Evolutionary conservation across 345 rosid species (phyloP).

Genomic region (Hypericum perforatum): DNA sequence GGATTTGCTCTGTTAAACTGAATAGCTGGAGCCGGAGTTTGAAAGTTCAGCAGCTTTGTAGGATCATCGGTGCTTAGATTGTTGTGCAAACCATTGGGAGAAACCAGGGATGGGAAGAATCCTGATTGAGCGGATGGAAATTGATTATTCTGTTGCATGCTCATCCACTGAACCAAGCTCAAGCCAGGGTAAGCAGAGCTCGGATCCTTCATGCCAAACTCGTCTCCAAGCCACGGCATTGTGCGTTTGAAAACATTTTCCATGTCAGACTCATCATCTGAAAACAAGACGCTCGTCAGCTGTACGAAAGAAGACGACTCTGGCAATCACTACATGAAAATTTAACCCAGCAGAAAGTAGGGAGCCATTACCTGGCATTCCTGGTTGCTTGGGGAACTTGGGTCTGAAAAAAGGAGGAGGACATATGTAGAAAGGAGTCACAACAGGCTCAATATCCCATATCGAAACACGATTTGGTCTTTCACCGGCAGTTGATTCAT

Average conservation of each 20-base stretch:
- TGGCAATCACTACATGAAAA: neutral
- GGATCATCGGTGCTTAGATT: constrained; percentile 60
- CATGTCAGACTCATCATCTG: constrained; percentile 78
- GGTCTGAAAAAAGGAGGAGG: constrained; percentile 98
- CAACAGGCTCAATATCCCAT: constrained; percentile 95
- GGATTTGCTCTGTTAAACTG: constrained; percentile 57
- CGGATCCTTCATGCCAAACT: constrained; percentile 74
- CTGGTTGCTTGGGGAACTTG: constrained; percentile 62
- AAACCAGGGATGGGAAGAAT: constrained; percentile 44
- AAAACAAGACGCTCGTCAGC: constrained; percentile 20
- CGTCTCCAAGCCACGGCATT: constrained; percentile 98
- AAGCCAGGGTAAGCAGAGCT: constrained; percentile 78
- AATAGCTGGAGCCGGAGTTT: constrained; percentile 44
- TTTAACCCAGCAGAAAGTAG: neutral
- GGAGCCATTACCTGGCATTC: constrained; percentile 57
- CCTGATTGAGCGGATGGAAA: constrained; percentile 55
- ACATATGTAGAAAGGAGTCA: constrained; percentile 86
- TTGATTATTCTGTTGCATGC: constrained; percentile 89
- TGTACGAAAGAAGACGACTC: neutral
- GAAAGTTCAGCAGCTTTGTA: constrained; percentile 75
- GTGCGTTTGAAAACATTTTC: constrained; percentile 87
- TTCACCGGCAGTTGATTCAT: constrained; percentile 88
- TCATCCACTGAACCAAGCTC: constrained; percentile 97
- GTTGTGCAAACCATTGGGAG: constrained; percentile 45
- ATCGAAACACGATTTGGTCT: constrained; percentile 79